phyloP scores from a whole-genome alignment of 1,284 basidiomycete genomes.

The Ceratobasidium sp. region DNA sequence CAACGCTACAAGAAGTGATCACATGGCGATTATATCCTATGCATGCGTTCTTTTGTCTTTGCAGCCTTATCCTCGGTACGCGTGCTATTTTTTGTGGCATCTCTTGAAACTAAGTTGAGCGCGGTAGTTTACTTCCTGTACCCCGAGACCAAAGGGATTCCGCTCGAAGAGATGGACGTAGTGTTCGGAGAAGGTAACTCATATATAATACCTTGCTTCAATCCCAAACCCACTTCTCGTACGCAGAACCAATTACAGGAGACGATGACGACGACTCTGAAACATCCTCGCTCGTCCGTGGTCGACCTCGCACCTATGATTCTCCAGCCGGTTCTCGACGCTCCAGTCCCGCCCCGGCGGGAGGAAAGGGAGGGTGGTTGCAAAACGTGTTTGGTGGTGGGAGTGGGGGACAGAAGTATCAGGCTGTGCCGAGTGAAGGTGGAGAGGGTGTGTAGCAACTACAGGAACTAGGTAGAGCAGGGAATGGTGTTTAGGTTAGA shows the following conservation, averaged over 20 bases:
- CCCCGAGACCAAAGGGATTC: constrained; percentile 62
- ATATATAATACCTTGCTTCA: constrained; percentile 33
- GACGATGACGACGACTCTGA: constrained; percentile 84
- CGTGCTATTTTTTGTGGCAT: constrained; percentile 42
- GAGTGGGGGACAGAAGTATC: constrained; percentile 61
- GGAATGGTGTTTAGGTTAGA: neutral
- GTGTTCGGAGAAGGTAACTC: constrained; percentile 66
- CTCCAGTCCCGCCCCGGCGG: constrained; percentile 50
- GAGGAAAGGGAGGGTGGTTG: constrained; percentile 63
- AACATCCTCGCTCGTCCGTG: constrained; percentile 67
- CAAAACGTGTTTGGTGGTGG: constrained; percentile 67
- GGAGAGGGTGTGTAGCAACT: constrained; percentile 28
- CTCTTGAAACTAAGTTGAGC: constrained; percentile 59
- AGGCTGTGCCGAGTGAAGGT: constrained; percentile 61
- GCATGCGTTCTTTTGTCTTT: constrained; percentile 94
- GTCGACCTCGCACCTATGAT: constrained; percentile 54
- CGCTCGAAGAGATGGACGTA: constrained; percentile 63
- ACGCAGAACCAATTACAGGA: constrained; percentile 33
- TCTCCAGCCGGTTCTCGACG: constrained; percentile 58
- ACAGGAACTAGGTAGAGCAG: neutral
- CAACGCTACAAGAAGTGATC: constrained; percentile 90
- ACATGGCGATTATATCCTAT: constrained; percentile 95
- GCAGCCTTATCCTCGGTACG: constrained; percentile 85
- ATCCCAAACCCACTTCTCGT: constrained; percentile 55
- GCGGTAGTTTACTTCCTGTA: constrained; percentile 64